phyloP scores from a whole-genome alignment of 257 asterid genomes.

The Salvia hispanica region DNA sequence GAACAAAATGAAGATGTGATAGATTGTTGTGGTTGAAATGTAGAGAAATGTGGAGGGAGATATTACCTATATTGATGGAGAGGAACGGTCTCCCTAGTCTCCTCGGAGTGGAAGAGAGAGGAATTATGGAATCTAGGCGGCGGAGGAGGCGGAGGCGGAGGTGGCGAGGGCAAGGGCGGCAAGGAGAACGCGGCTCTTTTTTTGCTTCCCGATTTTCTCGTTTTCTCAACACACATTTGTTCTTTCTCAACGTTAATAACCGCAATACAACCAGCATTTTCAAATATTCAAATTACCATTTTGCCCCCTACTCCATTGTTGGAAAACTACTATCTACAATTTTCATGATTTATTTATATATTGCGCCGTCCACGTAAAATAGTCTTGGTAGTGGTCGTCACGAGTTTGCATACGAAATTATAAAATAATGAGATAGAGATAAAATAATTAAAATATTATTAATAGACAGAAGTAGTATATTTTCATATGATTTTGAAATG shows the following conservation, averaged over 20 bases:
- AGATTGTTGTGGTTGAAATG: background rate
- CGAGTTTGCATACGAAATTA: too few relatives aligned
- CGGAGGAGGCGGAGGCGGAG: conserved; percentile 39
- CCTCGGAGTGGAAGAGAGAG: conserved; percentile 31
- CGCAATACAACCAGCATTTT: conserved; percentile 24
- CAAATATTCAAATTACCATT: conserved; percentile 22
- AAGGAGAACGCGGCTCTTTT: conserved; percentile 32
- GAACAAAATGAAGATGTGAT: background rate
- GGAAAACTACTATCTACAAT: background rate
- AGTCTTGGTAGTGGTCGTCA: too few relatives aligned
- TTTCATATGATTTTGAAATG: too few relatives aligned
- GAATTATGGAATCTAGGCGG: conserved; percentile 38
- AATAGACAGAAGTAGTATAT: too few relatives aligned
- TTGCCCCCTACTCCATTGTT: conserved; percentile 28
- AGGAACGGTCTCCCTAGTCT: conserved; percentile 27
- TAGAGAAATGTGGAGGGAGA: background rate
- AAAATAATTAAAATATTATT: too few relatives aligned
- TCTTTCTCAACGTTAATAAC: conserved; percentile 24
- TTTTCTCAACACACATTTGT: conserved; percentile 24
- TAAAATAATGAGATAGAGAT: too few relatives aligned
- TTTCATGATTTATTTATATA: too few relatives aligned
- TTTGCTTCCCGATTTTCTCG: conserved; percentile 38
- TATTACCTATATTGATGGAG: conserved; percentile 15
- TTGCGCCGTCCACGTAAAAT: too few relatives aligned
- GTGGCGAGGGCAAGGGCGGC: conserved; percentile 33